Base-by-base conservation (phyloP, 371 early-diverging fungal genomes). In the Apophysomyces elegans region DNA sequence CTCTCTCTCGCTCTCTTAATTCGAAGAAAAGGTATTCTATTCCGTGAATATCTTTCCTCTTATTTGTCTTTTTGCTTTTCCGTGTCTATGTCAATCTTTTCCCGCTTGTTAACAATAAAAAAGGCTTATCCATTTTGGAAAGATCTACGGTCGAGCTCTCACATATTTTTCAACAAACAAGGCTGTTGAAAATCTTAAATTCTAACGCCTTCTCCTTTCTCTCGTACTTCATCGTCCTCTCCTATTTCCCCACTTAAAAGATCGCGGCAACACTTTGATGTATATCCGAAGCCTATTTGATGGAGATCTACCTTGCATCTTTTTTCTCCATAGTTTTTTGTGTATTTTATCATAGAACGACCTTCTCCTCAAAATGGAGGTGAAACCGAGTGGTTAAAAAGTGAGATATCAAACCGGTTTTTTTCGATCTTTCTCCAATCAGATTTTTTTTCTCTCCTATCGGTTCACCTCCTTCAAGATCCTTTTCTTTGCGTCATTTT, bases 401-500 rank as follows among this genome's bases (percentile, higher is more conserved):
- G 21, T 50, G 8, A 50, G 54, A 1, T 26, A 50, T 50, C 5
- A 50, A 50, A 16, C 54, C 5, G 54, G 16, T 50, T 50, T 50
- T 9, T 50, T n/a, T 21, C 21, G 21, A 6, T 7, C 21, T 1
- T 50, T 26, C 21, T 26, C 7, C n/a, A 11, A 14, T 21, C 37
- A 59, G 14, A 58, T 7, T 12, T 11, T 38, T 21, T 12, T 43
- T 43, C 26, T 21, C 16, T 12, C 35, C 14, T 61, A n/a, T 61
- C 18, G 47, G 26, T 50, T n/a, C 32, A 46, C 2, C 56, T 26
- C 61, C 32, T 26, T 26, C 32, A 26, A 2, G 32, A 26, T 50
- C 13, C 35, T 14, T 61, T 46, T 32, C 38, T 58, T 58, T 58
- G 38, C 58, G 18, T 58, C 56, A 67, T 56, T 65, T 68, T 35